phyloP scores from a whole-genome alignment of 179 eudicot species.

The Beta macrorhiza region DNA sequence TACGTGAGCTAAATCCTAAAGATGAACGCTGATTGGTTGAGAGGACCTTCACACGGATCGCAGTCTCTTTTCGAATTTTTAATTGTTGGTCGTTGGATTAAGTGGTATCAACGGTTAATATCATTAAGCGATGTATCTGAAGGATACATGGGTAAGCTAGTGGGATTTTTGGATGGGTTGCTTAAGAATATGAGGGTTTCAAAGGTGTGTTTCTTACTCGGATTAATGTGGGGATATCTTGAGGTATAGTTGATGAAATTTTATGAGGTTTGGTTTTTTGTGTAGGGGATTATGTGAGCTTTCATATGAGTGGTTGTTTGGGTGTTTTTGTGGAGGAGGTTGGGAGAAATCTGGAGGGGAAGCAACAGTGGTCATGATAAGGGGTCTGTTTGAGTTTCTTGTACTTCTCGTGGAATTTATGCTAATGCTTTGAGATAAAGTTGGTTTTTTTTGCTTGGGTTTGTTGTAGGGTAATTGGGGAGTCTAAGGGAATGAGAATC shows the following conservation, averaged over 20 bases:
- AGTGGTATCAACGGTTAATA: conserved; percentile 47
- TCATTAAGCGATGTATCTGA: background rate
- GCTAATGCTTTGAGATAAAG: background rate
- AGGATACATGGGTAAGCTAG: conserved; percentile 7
- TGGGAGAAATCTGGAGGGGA: conserved; percentile 29
- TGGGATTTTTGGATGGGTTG: conserved; percentile 33
- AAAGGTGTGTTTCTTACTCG: conserved; percentile 54
- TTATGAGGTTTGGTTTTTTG: conserved; percentile 23
- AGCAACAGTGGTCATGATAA: conserved; percentile 31
- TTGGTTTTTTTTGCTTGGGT: background rate
- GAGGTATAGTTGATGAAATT: conserved; percentile 32
- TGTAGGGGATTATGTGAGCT: conserved; percentile 51
- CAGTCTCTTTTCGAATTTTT: conserved; percentile 17
- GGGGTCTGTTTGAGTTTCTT: conserved; percentile 29
- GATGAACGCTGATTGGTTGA: conserved; percentile 53
- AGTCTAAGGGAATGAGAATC: conserved; percentile 26
- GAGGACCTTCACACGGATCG: conserved; percentile 49
- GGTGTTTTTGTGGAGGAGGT: background rate
- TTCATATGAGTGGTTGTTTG: conserved; percentile 36
- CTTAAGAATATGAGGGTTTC: background rate
- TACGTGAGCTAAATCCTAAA: conserved; percentile 24
- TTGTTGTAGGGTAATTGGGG: conserved; percentile 23
- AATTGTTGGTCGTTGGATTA: conserved; percentile 46
- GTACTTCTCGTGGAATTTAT: conserved; percentile 2
- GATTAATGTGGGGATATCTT: conserved; percentile 42